phyloP scores from a whole-genome alignment of 2,329 filamentous ascomycete species.

The Colletotrichum abscissum region DNA sequence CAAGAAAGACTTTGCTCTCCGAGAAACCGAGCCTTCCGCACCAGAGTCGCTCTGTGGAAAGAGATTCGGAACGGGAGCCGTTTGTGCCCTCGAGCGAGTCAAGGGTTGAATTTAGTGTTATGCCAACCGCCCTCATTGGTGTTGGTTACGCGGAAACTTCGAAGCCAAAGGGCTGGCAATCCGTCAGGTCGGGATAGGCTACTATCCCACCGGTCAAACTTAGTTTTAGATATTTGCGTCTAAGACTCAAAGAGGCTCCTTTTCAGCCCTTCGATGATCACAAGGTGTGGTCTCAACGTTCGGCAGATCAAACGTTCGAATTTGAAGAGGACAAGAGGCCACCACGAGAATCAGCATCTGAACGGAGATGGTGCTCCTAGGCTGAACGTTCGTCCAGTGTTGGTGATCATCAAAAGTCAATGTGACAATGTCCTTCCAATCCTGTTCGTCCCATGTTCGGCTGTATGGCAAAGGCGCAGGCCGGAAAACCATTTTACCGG shows the following conservation, averaged over 20 bases:
- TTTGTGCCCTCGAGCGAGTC: background rate
- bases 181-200: background rate
- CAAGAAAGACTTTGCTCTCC: background rate
- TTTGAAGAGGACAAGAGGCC: background rate
- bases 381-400: background rate
- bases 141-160: background rate
- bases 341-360: background rate
- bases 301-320: background rate
- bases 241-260: background rate
- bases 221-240: background rate
- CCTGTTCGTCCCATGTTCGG: slow-evolving; percentile 6
- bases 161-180: background rate
- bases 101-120: background rate
- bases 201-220: background rate
- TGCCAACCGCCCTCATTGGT: background rate
- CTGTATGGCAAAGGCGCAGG: slow-evolving; percentile 1
- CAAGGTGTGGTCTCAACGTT: too few relatives aligned
- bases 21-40: background rate
- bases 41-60: background rate
- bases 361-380: background rate
- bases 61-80: background rate
- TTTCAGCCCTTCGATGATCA: background rate
- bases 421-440: background rate
- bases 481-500: background rate
- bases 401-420: background rate